Percentiles rank a stretch among this genome's conserved stretches.
Conservation (phyloP, 768 basidiomycete genomes). For the Pulveroboletus sp. region DNA sequence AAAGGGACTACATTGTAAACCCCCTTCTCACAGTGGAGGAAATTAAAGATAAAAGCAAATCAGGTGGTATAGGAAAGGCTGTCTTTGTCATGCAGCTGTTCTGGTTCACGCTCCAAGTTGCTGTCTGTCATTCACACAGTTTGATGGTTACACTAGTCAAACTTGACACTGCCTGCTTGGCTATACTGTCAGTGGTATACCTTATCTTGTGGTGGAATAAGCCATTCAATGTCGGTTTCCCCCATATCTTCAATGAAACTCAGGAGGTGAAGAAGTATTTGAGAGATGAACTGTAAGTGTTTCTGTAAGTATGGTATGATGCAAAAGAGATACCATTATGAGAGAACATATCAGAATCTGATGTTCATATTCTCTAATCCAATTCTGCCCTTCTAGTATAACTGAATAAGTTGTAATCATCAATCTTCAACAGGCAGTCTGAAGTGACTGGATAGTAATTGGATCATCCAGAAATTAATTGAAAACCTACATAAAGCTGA, state of each 20-base stretch:
- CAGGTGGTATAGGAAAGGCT: background rate
- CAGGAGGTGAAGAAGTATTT: background rate
- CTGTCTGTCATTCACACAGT: background rate
- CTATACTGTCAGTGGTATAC: background rate
- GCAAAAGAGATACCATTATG: background rate
- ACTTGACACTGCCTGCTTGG: background rate
- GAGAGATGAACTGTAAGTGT: background rate
- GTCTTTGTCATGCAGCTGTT: background rate
- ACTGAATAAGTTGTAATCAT: too few species aligned
- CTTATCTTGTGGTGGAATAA: conserved; percentile 1
- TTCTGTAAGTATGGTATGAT: background rate
- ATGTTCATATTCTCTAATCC: background rate
- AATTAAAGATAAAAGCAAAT: conserved; percentile 1
- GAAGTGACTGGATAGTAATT: too few species aligned
- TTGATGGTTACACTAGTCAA: background rate
- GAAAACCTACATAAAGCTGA: too few species aligned
- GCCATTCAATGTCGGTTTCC: background rate
- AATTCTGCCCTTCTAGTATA: too few species aligned
- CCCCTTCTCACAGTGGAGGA: background rate
- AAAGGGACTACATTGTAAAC: background rate
- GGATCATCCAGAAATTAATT: too few species aligned
- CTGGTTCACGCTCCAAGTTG: background rate
- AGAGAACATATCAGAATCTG: too few species aligned
- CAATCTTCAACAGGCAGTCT: too few species aligned
- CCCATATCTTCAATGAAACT: background rate